These are phyloP conservation scores for Capniomyces stellatus DNA, from an alignment of 371 early-diverging fungal species.

Conservation along the genomic window DNA sequence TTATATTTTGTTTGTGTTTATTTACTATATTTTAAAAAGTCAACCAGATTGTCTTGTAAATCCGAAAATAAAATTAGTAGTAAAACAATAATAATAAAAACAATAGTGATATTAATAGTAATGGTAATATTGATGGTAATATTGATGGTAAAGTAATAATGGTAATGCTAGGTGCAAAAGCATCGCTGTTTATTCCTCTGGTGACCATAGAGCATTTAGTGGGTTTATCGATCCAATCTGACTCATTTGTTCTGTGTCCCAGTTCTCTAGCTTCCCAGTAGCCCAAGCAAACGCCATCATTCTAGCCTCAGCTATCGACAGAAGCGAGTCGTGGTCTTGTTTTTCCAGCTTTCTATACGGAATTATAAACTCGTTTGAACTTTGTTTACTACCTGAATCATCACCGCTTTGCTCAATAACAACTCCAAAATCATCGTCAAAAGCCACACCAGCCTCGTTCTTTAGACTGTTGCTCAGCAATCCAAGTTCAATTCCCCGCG, in stretches of 20 bases:
- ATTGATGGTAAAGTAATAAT: not conserved
- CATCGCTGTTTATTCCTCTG: slow-evolving; percentile 2
- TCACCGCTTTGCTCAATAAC: slow-evolving; percentile 6
- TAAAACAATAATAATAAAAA: not conserved
- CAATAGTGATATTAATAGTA: not conserved
- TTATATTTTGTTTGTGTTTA: not conserved
- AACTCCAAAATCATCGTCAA: slow-evolving; percentile 28
- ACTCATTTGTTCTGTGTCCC: slow-evolving; percentile 23
- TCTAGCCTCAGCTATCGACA: slow-evolving; percentile 31
- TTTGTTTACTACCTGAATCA: not conserved
- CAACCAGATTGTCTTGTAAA: not conserved
- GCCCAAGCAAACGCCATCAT: slow-evolving; percentile 32
- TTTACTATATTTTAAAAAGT: not conserved
- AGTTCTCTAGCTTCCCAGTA: slow-evolving; percentile 17
- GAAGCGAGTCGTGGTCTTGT: slow-evolving; percentile 19
- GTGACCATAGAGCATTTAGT: slow-evolving; percentile 28
- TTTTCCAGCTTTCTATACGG: slow-evolving; percentile 25
- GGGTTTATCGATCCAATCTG: slow-evolving; percentile 31
- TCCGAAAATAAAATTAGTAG: not conserved
- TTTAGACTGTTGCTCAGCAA: slow-evolving; percentile 10
- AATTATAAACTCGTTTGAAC: slow-evolving; percentile 1
- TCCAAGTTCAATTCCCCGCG: slow-evolving; percentile 19
- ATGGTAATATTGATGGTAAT: not conserved
- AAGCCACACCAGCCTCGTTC: too few species aligned
- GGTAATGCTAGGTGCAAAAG: too few species aligned